These are phyloP conservation scores for Sclerotiophoma versabilis DNA, from an alignment of 2,329 filamentous ascomycete species.

Conservation along the genomic window DNA sequence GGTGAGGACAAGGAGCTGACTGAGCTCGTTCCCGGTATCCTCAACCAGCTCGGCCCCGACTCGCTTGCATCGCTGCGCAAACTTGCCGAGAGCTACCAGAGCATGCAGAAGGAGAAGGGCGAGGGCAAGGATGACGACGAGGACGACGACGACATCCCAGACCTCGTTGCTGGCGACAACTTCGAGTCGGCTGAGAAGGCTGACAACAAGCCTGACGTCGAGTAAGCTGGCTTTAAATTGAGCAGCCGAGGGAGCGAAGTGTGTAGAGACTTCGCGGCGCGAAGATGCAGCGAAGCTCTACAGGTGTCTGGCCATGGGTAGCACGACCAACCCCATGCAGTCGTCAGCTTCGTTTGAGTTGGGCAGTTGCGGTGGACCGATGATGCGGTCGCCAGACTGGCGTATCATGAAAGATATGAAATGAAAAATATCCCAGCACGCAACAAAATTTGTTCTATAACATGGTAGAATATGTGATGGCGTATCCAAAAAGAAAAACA, in stretches of 20 bases:
- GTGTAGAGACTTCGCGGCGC: constrained; percentile 28
- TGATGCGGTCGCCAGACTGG: constrained; percentile 41
- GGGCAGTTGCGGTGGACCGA: constrained; percentile 40
- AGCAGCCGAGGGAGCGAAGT: constrained; percentile 22
- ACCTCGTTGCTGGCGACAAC: constrained; percentile 95
- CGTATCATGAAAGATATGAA: constrained; percentile 45
- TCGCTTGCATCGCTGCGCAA: constrained; percentile 97
- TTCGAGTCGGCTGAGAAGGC: constrained; percentile 73
- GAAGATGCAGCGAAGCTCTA: constrained; percentile 30
- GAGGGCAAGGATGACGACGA: constrained; percentile 70
- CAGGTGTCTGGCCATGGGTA: constrained; percentile 6
- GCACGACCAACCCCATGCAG: constrained; percentile 25
- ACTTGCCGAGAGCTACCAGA: constrained; percentile 99
- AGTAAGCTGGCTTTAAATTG: constrained; percentile 62
- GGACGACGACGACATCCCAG: constrained; percentile 88
- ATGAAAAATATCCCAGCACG: constrained; percentile 46
- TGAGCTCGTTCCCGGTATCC: constrained; percentile 97
- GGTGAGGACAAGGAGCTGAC: constrained; percentile 99
- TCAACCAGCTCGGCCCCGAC: constrained; percentile 99
- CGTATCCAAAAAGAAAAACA: no score
- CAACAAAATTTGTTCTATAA: constrained; percentile 3
- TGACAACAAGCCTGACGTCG: constrained; percentile 71
- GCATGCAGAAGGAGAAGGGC: constrained; percentile 91
- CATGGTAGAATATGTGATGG: not conserved
- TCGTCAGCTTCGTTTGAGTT: constrained; percentile 25